phyloP scores from a whole-genome alignment of 768 basidiomycete species.

The Hemileccinum impolitum region DNA sequence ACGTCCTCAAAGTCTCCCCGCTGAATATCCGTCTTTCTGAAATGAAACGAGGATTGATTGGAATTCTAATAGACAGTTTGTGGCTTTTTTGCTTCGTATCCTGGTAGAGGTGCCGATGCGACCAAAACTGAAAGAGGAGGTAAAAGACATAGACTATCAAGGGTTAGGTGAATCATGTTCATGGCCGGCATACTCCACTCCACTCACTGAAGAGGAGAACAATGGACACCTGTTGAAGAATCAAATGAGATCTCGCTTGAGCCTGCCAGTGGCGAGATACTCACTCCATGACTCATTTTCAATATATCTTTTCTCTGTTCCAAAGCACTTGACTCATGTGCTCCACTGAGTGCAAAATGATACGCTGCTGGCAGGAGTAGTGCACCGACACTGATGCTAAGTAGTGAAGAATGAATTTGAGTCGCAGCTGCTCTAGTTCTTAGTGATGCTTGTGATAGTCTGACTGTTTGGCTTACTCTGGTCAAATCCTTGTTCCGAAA shows the following conservation, averaged over 20 bases:
- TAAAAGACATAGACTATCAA: slow-evolving; percentile 48
- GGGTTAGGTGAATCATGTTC: background rate
- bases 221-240: slow-evolving; percentile 40
- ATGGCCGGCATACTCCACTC: slow-evolving; percentile 17
- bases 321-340: slow-evolving; percentile 13
- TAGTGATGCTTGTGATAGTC: background rate
- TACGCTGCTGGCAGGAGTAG: slow-evolving; percentile 79
- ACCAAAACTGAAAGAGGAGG: slow-evolving; percentile 55
- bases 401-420: slow-evolving; percentile 71
- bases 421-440: slow-evolving; percentile 41
- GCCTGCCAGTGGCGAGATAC: slow-evolving; percentile 20
- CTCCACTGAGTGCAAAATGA: slow-evolving; percentile 48
- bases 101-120: slow-evolving; percentile 51
- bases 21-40: slow-evolving; percentile 26
- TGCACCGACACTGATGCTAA: slow-evolving; percentile 78
- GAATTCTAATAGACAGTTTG: slow-evolving; percentile 34
- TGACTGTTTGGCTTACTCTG: slow-evolving; percentile 45
- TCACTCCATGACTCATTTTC: slow-evolving; percentile 50
- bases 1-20: slow-evolving; percentile 16
- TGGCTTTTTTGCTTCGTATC: slow-evolving; percentile 46
- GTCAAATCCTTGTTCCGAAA: slow-evolving; percentile 78
- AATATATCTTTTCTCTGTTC: slow-evolving; percentile 43
- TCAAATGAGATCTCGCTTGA: background rate
- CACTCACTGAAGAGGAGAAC: slow-evolving; percentile 50
- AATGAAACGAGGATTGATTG: slow-evolving; percentile 28